These are phyloP conservation scores for Scleromitrula shiraiana DNA, from an alignment of 2,329 filamentous ascomycete genomes.

Conservation along the genomic window DNA sequence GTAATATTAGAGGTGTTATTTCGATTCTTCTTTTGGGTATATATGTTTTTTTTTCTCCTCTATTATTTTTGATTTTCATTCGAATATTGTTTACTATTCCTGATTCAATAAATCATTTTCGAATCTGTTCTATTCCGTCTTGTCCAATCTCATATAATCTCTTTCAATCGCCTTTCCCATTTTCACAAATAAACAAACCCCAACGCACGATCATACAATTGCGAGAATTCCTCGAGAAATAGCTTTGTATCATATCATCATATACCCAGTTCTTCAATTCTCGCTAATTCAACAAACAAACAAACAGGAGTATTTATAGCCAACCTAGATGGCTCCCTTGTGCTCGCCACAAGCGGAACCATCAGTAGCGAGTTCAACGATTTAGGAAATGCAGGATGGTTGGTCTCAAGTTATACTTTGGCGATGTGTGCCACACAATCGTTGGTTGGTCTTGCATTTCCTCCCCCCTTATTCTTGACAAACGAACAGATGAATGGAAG, in stretches of 20 bases:
- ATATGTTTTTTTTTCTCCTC: not conserved
- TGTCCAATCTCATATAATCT: too few species aligned
- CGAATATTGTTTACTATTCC: too few species aligned
- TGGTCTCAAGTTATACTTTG: conserved; percentile 44
- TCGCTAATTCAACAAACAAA: too few species aligned
- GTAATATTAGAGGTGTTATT: conserved; percentile 16
- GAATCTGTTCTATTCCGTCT: too few species aligned
- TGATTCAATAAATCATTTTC: too few species aligned
- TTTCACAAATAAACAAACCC: not conserved
- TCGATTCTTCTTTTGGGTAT: conserved; percentile 17
- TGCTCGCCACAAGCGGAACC: conserved; percentile 55
- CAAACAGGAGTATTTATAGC: conserved; percentile 58
- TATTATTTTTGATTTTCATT: not conserved
- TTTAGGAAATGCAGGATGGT: conserved; percentile 49
- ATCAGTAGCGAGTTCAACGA: conserved; percentile 53
- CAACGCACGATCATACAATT: not conserved
- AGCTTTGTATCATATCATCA: too few species aligned
- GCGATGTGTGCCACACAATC: conserved; percentile 45
- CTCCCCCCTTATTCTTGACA: not conserved
- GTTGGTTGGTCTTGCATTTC: conserved; percentile 33
- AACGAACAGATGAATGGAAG: not conserved
- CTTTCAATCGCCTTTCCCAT: not conserved
- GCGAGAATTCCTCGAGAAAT: too few species aligned
- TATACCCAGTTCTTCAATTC: too few species aligned
- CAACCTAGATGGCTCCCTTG: conserved; percentile 53